Evolutionary conservation across 495 filamentous ascomycete species (phyloP), one percentile per base, ranked within the genome.

Genomic region (Penicillium roqueforti): DNA sequence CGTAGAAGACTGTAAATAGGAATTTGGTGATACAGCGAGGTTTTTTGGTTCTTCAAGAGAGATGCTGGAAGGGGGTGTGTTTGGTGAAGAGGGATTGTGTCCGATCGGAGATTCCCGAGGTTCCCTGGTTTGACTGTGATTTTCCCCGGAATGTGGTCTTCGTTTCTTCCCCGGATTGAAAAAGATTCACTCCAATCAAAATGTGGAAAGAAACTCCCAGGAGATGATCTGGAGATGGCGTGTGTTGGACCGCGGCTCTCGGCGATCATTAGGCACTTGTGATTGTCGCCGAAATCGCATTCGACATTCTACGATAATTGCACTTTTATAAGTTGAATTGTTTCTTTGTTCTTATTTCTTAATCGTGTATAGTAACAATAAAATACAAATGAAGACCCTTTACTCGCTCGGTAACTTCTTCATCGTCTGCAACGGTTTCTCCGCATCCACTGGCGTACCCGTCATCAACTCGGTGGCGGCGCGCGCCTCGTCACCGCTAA

Each of bases 181-280:
- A 23, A 20, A 28, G 29, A 16, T 14, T 23, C 23, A 22, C 14
- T 23, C 14, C 41, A 47, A 20, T 47, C 32, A 38, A 20, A 32
- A 37, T 32, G 41, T 34, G n/a, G 28, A 1, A 46, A 47, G n/a
- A 19, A 36, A 20, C 3, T 10, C 9, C 25, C 11, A 47, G 28
- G 29, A 34, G 14, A 29, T 29, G 26, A 41, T 43, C 22, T 47
- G 55, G 28, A 0, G 28, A 64, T 49, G 55, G 58, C 51, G 47
- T 58, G 53, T 54, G 36, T 51, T 69, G 64, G 59, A 58, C 69
- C 69, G 71, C 71, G 71, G 71, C 61, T 70, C 58, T 73, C 70
- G 70, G 55, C 52, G 62, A 66, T 66, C 62, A 51, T 58, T 61
- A 62, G 56, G 54, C 51, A 58, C 65, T 53, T 63, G 62, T 68